Evolutionary conservation across 2,329 filamentous ascomycete species (phyloP).

Genomic region (Epichloe sp.): DNA sequence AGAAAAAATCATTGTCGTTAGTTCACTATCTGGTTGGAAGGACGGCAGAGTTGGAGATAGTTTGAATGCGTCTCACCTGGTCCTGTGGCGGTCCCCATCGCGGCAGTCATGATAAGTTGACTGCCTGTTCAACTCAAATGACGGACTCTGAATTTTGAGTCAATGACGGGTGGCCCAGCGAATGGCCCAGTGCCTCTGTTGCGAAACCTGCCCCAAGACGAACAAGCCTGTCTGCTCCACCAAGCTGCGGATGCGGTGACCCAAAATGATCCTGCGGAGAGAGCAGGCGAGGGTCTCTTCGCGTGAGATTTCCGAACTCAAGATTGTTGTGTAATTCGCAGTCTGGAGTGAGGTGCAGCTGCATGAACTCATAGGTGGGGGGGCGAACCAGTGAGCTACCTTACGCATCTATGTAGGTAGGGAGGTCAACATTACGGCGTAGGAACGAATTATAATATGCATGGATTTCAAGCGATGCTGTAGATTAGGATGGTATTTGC

Average conservation of each 20-base stretch:
- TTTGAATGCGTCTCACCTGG: constrained; percentile 22
- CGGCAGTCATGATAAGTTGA: constrained; percentile 12
- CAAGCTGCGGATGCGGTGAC: neutral
- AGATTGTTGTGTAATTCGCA: no score
- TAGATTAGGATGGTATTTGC: no score
- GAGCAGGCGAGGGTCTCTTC: neutral
- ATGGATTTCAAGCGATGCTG: neutral
- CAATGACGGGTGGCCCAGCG: neutral
- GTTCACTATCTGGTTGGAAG: neutral
- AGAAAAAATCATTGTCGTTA: constrained; percentile 6
- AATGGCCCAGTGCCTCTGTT: neutral
- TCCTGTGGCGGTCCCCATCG: constrained; percentile 24
- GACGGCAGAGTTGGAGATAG: constrained; percentile 5
- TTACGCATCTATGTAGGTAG: no score
- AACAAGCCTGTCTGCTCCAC: neutral
- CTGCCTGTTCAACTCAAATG: neutral
- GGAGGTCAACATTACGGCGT: no score
- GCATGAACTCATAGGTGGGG: no score
- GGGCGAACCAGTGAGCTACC: no score
- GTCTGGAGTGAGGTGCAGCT: no score
- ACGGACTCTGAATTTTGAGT: neutral
- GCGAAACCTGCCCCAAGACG: neutral
- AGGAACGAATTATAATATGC: no score
- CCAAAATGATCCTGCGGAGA: neutral
- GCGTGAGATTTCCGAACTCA: neutral